These are phyloP conservation scores for Coniochaeta hoffmannii DNA, from an alignment of 2,329 filamentous ascomycete species.

Conservation along the genomic window DNA sequence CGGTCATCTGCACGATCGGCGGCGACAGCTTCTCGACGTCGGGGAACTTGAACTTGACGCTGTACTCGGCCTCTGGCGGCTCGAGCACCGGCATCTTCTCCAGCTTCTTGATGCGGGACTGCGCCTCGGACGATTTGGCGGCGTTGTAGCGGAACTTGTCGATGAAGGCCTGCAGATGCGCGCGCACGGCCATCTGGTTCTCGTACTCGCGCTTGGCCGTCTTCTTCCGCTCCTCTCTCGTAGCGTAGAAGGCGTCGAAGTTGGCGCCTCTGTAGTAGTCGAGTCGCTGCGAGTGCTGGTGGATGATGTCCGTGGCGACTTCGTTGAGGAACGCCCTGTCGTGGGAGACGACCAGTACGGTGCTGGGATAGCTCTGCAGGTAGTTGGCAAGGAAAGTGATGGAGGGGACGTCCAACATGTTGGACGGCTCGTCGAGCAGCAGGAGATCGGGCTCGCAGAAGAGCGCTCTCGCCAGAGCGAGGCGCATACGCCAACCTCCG, in stretches of 20 bases:
- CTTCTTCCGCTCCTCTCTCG: slow-evolving; percentile 94
- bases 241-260: slow-evolving; percentile 96
- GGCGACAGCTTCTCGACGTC: slow-evolving; percentile 96
- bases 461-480: slow-evolving; percentile 86
- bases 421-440: slow-evolving; percentile 96
- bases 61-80: slow-evolving; percentile 87
- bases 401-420: slow-evolving; percentile 99
- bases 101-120: slow-evolving; percentile 97
- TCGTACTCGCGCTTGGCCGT: slow-evolving; percentile 96
- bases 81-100: slow-evolving; percentile 94
- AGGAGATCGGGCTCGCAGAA: slow-evolving; percentile 97
- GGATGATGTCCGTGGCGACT: slow-evolving; percentile 97
- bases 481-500: slow-evolving; percentile 98
- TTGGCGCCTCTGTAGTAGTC: slow-evolving; percentile 99
- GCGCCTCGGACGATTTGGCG: slow-evolving; percentile 95
- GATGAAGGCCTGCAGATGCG: slow-evolving; percentile 95
- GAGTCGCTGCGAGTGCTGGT: slow-evolving; percentile 92
- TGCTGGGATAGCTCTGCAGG: slow-evolving; percentile 88
- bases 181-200: slow-evolving; percentile 91
- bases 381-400: slow-evolving; percentile 98
- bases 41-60: slow-evolving; percentile 93
- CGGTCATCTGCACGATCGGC: slow-evolving; percentile 95
- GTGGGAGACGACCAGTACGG: slow-evolving; percentile 93
- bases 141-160: slow-evolving; percentile 99
- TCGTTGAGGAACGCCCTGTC: slow-evolving; percentile 98